Base-by-base conservation (phyloP, 2,329 filamentous ascomycete species). In the Xylariomycetidae sp. region DNA sequence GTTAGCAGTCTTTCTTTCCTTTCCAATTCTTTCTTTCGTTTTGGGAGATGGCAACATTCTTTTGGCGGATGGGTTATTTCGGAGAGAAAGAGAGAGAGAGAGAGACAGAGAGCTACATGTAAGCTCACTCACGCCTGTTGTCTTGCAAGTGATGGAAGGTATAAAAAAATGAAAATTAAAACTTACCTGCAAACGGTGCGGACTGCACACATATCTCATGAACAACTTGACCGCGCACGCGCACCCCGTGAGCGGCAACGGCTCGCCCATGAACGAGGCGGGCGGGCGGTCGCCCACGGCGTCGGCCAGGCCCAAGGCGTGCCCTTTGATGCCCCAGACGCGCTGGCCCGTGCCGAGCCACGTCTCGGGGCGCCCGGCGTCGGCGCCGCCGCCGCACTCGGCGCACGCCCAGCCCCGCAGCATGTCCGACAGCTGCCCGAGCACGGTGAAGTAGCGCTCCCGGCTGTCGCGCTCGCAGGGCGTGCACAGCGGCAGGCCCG, bases 341-440 rank as follows among this genome's bases (percentile, higher is more conserved):
- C 42, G 42, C 28, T 38, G 28, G 3, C 47, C 41, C 12, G 40
- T 44, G 7, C 39, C 34, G 13, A n/a, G 16, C 41, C 29, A 41
- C 4, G 5, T 14, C 8, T 6, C 1, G 2, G 30, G n/a, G n/a
- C n/a, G 27, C 4, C 33, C 4, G 20, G 7, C 14, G 4, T 8
- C 8, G 20, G 46, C 30, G 5, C 16, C 16, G 2, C 25, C 14
- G 9, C 51, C 31, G 42, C 64, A 67, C 0, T 17, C 16, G 9
- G 27, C 18, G 42, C 64, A 67, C 4, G 61, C 48, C 44, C 61
- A 64, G 25, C 51, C 51, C 4, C 64, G 55, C 48, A 65, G 14
- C 1, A 2, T 3, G 8, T 13, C 18, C 2, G 36, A 39, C 23
- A 57, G 25, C 25, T 39, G 25, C 6, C n/a, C 18, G 1, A 36